Evolutionary conservation across 371 early-diverging fungal genomes (phyloP).

Genomic region (Mortierella sp.): DNA sequence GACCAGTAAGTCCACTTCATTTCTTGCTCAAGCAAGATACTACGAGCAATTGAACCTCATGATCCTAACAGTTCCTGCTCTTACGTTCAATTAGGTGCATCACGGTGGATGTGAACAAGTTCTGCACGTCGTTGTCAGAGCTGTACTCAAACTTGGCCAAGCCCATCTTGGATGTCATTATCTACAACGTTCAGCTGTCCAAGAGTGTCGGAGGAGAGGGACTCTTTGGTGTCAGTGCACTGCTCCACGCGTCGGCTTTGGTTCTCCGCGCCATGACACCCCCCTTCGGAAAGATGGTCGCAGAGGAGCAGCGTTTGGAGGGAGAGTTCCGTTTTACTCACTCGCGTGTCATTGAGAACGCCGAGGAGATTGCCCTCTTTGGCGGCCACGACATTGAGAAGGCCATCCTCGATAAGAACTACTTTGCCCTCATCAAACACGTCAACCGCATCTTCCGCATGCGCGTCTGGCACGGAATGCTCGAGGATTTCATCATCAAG

Average conservation of each 20-base stretch:
- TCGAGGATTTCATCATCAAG: slow-evolving; percentile 93
- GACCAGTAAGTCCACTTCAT: slow-evolving; percentile 74
- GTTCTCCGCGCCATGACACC: slow-evolving; percentile 87
- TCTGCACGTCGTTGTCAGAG: slow-evolving; percentile 81
- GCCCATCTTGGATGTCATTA: slow-evolving; percentile 88
- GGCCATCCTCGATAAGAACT: slow-evolving; percentile 80
- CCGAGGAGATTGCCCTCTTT: slow-evolving; percentile 92
- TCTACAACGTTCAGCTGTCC: slow-evolving; percentile 88
- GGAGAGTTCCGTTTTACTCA: slow-evolving; percentile 94
- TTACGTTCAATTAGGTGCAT: slow-evolving; percentile 62
- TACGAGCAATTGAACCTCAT: background rate
- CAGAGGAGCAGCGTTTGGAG: slow-evolving; percentile 81
- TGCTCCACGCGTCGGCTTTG: slow-evolving; percentile 79
- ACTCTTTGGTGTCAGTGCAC: slow-evolving; percentile 74
- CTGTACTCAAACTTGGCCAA: slow-evolving; percentile 90
- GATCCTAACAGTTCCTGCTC: background rate
- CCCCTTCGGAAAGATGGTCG: slow-evolving; percentile 90
- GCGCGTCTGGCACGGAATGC: slow-evolving; percentile 88
- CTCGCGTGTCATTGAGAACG: slow-evolving; percentile 87
- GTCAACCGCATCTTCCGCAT: slow-evolving; percentile 85
- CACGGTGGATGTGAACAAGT: slow-evolving; percentile 91
- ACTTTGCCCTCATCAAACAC: slow-evolving; percentile 82
- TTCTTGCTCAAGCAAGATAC: background rate
- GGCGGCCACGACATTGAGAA: slow-evolving; percentile 85
- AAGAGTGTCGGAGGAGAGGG: slow-evolving; percentile 85